Conservation (phyloP, 2,329 filamentous ascomycete genomes). For the Stagonosporopsis chrysanthemi region DNA sequence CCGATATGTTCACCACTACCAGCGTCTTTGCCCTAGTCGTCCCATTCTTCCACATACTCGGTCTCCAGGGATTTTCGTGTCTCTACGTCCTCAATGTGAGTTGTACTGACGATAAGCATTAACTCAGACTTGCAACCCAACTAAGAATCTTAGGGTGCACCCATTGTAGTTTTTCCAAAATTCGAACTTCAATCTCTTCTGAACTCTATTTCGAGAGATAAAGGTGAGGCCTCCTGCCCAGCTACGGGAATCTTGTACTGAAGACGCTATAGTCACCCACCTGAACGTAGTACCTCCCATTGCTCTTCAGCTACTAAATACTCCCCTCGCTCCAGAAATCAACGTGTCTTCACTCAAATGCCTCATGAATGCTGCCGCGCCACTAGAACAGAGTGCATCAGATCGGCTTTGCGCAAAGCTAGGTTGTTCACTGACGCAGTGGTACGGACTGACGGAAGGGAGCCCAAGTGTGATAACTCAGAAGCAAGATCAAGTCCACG, state of each 20-base stretch:
- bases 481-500: neutral
- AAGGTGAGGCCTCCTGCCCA: no score
- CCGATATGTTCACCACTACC: neutral
- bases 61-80: constrained; percentile 17
- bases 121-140: no score
- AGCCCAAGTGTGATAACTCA: neutral
- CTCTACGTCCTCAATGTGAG: no score
- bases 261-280: neutral
- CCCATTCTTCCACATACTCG: constrained; percentile 21
- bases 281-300: neutral
- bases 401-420: neutral
- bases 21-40: constrained; percentile 10
- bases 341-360: constrained; percentile 24
- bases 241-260: no score
- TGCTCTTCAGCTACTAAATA: neutral
- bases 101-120: no score
- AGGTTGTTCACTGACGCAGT: neutral
- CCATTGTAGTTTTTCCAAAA: neutral
- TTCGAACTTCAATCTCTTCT: neutral
- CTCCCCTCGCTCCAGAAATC: neutral
- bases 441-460: neutral
- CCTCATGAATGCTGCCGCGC: constrained; percentile 29
- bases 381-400: constrained; percentile 16
- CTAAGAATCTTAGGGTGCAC: neutral
- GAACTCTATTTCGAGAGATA: neutral